phyloP scores from a whole-genome alignment of 208 protist species.

The Trypanosoma congolense region DNA sequence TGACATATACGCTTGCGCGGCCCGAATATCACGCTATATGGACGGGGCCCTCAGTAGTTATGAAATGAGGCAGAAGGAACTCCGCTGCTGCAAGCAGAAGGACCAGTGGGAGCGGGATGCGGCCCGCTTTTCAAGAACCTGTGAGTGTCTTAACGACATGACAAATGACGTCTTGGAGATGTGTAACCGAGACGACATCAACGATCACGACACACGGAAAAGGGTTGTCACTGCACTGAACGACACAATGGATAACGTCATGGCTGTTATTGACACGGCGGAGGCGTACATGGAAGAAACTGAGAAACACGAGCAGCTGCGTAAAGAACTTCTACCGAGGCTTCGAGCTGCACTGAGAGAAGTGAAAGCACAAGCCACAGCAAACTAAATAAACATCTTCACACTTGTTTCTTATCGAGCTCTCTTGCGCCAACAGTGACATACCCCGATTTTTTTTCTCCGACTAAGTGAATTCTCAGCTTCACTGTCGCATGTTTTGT shows the following conservation, averaged over 20 bases:
- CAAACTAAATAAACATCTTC: no score
- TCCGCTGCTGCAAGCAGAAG: conserved; percentile 78
- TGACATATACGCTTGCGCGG: conserved; percentile 74
- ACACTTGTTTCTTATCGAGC: no score
- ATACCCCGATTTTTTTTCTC: no score
- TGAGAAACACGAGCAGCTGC: conserved; percentile 39
- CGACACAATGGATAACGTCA: conserved; percentile 56
- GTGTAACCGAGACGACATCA: neutral
- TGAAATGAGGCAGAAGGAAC: conserved; percentile 70
- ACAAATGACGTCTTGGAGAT: conserved; percentile 25
- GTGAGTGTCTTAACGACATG: conserved; percentile 56
- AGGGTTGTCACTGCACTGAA: conserved; percentile 35
- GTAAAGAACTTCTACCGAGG: conserved; percentile 29
- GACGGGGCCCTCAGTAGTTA: conserved; percentile 68
- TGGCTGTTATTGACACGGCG: conserved; percentile 49
- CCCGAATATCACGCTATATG: conserved; percentile 51
- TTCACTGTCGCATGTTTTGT: no score
- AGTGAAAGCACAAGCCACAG: conserved; percentile 34
- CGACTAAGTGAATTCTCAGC: no score
- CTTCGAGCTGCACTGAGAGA: conserved; percentile 38
- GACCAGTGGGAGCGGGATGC: conserved; percentile 74
- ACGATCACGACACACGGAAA: neutral
- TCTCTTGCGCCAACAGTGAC: no score
- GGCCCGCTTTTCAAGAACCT: conserved; percentile 45
- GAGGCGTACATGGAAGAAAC: conserved; percentile 71